Evolutionary conservation across 495 filamentous ascomycete species (phyloP).

Genomic region (Penicillium silybi): DNA sequence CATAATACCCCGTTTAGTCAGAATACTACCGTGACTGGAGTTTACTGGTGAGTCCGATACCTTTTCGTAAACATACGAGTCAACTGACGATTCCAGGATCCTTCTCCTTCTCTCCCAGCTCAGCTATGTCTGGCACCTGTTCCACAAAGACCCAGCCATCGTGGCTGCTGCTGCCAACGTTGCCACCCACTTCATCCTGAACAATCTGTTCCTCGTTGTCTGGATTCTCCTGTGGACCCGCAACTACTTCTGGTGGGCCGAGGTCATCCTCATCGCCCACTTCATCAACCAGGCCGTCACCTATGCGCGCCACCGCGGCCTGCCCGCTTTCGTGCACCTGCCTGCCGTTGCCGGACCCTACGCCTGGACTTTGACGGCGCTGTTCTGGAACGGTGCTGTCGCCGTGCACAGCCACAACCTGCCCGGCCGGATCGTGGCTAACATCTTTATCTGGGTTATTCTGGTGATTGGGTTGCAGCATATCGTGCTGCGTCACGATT

Average conservation of each 20-base stretch:
- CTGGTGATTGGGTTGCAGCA: slow-evolving; percentile 69
- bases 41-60: slow-evolving; percentile 63
- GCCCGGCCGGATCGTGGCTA: slow-evolving; percentile 71
- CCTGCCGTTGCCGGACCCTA: slow-evolving; percentile 72
- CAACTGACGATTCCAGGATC: slow-evolving; percentile 49
- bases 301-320: slow-evolving; percentile 72
- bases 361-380: slow-evolving; percentile 76
- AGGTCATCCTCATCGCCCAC: slow-evolving; percentile 73
- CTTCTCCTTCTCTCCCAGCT: slow-evolving; percentile 70
- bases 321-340: slow-evolving; percentile 67
- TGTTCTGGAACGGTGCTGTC: slow-evolving; percentile 86
- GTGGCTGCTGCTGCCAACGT: slow-evolving; percentile 70
- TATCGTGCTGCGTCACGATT: slow-evolving; percentile 69
- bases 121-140: slow-evolving; percentile 72
- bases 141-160: slow-evolving; percentile 53
- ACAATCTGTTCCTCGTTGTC: slow-evolving; percentile 73
- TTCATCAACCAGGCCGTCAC: slow-evolving; percentile 70
- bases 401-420: slow-evolving; percentile 58
- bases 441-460: slow-evolving; percentile 81
- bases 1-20: slow-evolving; percentile 71
- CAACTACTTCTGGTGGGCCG: slow-evolving; percentile 64
- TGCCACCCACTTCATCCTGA: slow-evolving; percentile 77
- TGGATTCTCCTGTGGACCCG: slow-evolving; percentile 82
- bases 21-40: slow-evolving; percentile 61
- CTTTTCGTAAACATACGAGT: not conserved